phyloP scores from a whole-genome alignment of 306 rosid species.

The Prunus padus region DNA sequence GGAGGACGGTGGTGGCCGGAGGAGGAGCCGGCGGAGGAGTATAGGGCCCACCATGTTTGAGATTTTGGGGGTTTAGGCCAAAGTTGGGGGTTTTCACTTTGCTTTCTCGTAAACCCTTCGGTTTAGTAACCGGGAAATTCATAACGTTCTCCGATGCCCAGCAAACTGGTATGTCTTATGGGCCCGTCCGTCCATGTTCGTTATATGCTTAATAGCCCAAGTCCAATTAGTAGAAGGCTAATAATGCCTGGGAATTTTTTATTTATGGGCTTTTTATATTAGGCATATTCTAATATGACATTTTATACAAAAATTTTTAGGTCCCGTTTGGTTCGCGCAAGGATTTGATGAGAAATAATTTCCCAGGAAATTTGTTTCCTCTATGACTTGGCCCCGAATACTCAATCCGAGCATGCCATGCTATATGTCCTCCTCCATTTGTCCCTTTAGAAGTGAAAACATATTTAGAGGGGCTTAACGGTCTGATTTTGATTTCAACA shows the following conservation, averaged over 20 bases:
- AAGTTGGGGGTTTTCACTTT: background rate
- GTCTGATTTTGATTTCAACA: background rate
- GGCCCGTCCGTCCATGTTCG: background rate
- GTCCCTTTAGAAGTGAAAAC: background rate
- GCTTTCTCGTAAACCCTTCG: no score
- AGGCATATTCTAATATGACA: no score
- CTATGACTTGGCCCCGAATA: background rate
- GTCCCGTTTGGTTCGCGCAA: no score
- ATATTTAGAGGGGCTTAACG: background rate
- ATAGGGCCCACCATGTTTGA: conserved; percentile 16
- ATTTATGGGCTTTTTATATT: no score
- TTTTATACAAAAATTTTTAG: no score
- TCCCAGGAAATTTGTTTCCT: no score
- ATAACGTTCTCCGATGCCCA: background rate
- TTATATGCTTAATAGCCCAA: no score
- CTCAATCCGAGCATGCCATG: no score
- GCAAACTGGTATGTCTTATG: background rate
- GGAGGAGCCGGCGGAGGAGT: conserved; percentile 34
- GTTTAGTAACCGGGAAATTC: background rate
- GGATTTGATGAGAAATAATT: no score
- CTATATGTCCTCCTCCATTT: no score
- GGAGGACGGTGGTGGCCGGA: conserved; percentile 1
- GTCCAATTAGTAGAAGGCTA: background rate
- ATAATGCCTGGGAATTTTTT: no score
- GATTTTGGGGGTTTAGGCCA: conserved; percentile 9